These are phyloP conservation scores for Boletus rubescentipes DNA, from an alignment of 768 basidiomycete species.

Conservation along the genomic window DNA sequence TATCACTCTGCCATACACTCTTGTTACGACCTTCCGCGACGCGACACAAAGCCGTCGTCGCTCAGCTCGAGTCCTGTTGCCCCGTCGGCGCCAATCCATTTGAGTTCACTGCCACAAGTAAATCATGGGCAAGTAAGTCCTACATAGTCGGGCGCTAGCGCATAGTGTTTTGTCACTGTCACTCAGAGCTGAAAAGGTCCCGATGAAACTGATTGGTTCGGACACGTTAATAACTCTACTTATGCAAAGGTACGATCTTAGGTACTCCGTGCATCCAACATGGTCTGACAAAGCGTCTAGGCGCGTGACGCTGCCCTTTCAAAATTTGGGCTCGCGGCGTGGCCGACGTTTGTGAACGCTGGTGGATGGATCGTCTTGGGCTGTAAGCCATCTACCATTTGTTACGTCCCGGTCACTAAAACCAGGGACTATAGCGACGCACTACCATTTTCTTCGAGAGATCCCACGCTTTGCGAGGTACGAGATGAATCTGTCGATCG, in stretches of 20 bases:
- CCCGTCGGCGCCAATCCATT: slow-evolving; percentile 19
- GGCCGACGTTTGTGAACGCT: slow-evolving; percentile 11
- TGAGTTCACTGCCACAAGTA: slow-evolving; percentile 1
- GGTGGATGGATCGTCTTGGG: slow-evolving; percentile 8
- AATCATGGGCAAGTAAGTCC: slow-evolving; percentile 18
- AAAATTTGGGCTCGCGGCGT: slow-evolving; percentile 5
- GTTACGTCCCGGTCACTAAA: background rate
- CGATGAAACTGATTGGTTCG: slow-evolving; percentile 19
- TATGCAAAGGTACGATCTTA: slow-evolving; percentile 12
- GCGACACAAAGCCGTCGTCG: slow-evolving; percentile 11
- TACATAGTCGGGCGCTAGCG: background rate
- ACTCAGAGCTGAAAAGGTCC: slow-evolving; percentile 11
- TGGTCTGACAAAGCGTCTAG: slow-evolving; percentile 1
- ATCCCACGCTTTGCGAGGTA: slow-evolving; percentile 17
- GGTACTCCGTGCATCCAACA: background rate
- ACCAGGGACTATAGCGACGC: slow-evolving; percentile 1
- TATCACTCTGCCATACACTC: slow-evolving; percentile 7
- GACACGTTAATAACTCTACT: slow-evolving; percentile 15
- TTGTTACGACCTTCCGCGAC: slow-evolving; percentile 5
- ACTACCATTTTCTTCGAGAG: slow-evolving; percentile 18
- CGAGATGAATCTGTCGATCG: slow-evolving; percentile 15
- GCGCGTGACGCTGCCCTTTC: slow-evolving; percentile 16
- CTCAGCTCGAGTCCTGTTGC: slow-evolving; percentile 12
- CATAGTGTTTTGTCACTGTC: background rate
- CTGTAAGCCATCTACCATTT: background rate